A percentile compares a stretch with the other conserved stretches of the same genome.
These are phyloP conservation scores for Myrica gale DNA, from an alignment of 306 rosid genomes.

Conservation along the genomic window DNA sequence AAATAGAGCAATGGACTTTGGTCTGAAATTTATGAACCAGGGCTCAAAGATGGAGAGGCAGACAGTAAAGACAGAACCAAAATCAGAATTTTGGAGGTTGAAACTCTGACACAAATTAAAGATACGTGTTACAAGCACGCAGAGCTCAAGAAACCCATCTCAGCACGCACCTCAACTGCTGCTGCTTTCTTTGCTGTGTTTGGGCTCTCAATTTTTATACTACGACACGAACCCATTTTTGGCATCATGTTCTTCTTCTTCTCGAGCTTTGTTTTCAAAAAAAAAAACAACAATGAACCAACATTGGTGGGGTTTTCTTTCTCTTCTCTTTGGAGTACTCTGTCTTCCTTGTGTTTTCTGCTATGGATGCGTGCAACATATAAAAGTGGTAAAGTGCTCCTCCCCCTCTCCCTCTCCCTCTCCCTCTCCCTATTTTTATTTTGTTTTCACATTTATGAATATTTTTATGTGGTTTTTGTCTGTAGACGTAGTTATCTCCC, in stretches of 20 bases:
- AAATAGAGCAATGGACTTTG: conserved; percentile 8
- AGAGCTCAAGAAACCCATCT: conserved; percentile 10
- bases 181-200: conserved; percentile 5
- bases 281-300: not conserved
- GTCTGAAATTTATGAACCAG: conserved; percentile 13
- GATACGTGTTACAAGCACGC: conserved; percentile 22
- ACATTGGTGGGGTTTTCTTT: conserved; percentile 27
- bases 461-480: conserved; percentile 49
- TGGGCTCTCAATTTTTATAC: conserved; percentile 16
- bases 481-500: conserved; percentile 60
- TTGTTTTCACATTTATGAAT: not conserved
- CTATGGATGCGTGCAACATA: conserved; percentile 92
- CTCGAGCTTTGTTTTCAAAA: not conserved
- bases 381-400: conserved; percentile 89
- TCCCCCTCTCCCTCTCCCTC: conserved; percentile 24
- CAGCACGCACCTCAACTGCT: conserved; percentile 9
- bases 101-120: conserved; percentile 23
- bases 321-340: conserved; percentile 34
- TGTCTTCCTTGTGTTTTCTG: conserved; percentile 63
- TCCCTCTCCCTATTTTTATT: not conserved
- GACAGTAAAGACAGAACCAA: conserved; percentile 8
- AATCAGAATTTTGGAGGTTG: conserved; percentile 18
- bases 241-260: conserved; percentile 1
- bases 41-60: not conserved
- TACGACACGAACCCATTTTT: conserved; percentile 31